Evolutionary conservation across 1,284 basidiomycete species (phyloP).

Genomic region (Pyrrhoderma lamaoense): DNA sequence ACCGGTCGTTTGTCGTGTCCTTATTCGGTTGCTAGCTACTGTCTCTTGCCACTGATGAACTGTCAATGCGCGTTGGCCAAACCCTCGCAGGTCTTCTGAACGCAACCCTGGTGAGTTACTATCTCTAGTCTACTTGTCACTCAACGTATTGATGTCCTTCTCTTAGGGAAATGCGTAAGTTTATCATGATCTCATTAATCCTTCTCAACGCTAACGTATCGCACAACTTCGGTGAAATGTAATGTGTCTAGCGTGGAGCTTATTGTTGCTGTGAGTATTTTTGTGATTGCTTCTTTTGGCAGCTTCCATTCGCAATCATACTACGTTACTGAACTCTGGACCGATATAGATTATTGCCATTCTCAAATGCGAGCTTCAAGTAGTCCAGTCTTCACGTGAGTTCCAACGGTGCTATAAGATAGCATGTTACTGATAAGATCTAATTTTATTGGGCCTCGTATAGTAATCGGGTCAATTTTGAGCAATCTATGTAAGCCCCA

Average conservation of each 20-base stretch:
- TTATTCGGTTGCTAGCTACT: constrained; percentile 46
- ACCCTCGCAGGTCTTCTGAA: constrained; percentile 82
- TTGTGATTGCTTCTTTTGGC: constrained; percentile 11
- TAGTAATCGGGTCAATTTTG: constrained; percentile 75
- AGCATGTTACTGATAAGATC: constrained; percentile 28
- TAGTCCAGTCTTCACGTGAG: constrained; percentile 78
- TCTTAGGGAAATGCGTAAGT: constrained; percentile 70
- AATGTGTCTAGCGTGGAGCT: constrained; percentile 59
- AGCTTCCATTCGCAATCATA: constrained; percentile 16
- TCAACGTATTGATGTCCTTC: not conserved
- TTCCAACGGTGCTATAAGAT: not conserved
- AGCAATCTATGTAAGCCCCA: constrained; percentile 54
- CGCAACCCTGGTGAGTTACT: constrained; percentile 61
- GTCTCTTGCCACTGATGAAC: constrained; percentile 82
- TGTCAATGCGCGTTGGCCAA: constrained; percentile 77
- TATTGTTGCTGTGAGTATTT: constrained; percentile 60
- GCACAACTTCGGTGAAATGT: not conserved
- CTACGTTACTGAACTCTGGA: constrained; percentile 14
- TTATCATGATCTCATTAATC: not conserved
- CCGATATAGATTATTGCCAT: constrained; percentile 69
- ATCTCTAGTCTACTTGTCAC: not conserved
- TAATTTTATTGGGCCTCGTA: not conserved
- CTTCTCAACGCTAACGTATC: not conserved
- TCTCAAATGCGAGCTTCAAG: constrained; percentile 67
- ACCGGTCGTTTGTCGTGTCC: not conserved